Base-by-base conservation (phyloP, 2,329 filamentous ascomycete genomes). In the Bertia moriformis region DNA sequence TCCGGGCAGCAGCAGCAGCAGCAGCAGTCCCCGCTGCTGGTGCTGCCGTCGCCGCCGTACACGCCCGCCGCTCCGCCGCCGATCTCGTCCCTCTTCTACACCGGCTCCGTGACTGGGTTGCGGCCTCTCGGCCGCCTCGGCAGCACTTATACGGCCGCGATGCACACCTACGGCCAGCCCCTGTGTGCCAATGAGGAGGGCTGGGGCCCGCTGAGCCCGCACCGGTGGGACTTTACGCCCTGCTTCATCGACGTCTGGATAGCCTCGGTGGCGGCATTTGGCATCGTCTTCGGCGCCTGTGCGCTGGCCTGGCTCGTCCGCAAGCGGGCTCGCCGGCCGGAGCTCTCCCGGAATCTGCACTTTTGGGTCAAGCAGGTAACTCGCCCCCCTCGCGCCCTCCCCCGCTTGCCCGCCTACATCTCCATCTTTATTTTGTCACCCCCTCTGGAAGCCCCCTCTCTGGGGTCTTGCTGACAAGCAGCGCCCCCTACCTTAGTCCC, bases 241-340 rank as follows among this genome's bases (percentile, higher is more conserved):
- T 98, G 91, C 65, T 98, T 98, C 55, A 78, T 96, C 51, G 93
- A 98, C 56, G 74, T 93, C 17, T 88, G 85, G 75, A 74, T 96
- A 42, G 75, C 83, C 22, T 62, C 70, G 2, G 83, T 94, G 19
- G 84, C 85, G 5, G 69, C 68, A 13, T 93, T 81, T 62, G 88
- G 89, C 14, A 66, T 95, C 18, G 40, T 95, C 18, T 70, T 80
- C 45, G 91, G 91, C 42, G 69, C 77, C 4, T 68, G 78, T 36
- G 86, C 89, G 19, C 62, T 93, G 32, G 89, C 80, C 75, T 84
- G 84, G 65, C 66, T 96, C 39, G 57, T 87, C 40, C 75, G 69
- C 48, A 83, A 74, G 59, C 80, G 77, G 52, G 69, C 73, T 39
- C 66, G 78, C 27, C 52, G 22, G 22, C 68, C 75, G 39, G 71